These are phyloP conservation scores for Irpex lacteus DNA, from an alignment of 1,284 basidiomycete species.

Conservation along the genomic window DNA sequence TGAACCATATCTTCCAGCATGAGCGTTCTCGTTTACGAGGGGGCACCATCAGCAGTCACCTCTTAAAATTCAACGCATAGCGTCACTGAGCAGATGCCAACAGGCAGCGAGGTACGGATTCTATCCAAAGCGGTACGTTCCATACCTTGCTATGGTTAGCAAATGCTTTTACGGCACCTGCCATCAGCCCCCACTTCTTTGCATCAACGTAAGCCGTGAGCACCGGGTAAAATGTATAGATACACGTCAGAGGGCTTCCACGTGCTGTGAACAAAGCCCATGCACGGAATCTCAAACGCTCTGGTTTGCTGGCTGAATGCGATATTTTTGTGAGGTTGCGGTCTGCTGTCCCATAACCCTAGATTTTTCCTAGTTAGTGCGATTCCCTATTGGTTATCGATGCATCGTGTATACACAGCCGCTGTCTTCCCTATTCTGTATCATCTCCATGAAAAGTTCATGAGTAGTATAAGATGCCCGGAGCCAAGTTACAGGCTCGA, in stretches of 20 bases:
- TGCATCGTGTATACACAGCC: too few relatives aligned
- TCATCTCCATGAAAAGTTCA: neutral
- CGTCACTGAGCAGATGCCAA: neutral
- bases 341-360: neutral
- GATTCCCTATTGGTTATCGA: too few relatives aligned
- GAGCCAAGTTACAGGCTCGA: neutral
- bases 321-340: neutral
- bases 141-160: constrained; percentile 1
- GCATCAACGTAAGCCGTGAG: neutral
- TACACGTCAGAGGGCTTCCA: neutral
- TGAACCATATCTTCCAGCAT: neutral
- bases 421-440: neutral
- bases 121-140: neutral
- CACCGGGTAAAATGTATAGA: neutral
- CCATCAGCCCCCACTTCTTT: constrained; percentile 1
- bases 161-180: neutral
- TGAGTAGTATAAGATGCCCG: neutral
- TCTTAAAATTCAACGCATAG: neutral
- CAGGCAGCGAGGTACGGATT: neutral
- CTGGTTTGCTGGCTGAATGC: neutral
- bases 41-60: neutral
- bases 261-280: neutral
- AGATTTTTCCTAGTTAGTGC: neutral
- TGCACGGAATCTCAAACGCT: neutral
- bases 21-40: neutral